Conservation (phyloP, 805 yeast genomes). For the Trichomonascus vanleenenianus region DNA sequence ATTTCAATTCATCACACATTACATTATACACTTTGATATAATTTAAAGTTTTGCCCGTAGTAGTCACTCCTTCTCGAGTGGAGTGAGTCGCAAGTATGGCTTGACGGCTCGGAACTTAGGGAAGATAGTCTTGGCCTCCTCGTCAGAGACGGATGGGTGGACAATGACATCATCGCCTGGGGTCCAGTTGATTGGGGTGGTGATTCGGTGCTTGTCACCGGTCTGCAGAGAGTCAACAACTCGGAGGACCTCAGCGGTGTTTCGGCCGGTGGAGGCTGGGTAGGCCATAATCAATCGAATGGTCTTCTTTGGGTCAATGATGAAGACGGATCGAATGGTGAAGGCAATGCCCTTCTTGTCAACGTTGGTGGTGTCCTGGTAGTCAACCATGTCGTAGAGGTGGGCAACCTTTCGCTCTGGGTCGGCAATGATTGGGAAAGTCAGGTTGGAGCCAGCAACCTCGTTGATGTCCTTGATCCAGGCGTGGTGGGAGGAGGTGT, state of each 20-base stretch:
- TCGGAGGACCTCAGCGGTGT: slow-evolving; percentile 88
- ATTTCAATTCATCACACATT: slow-evolving; percentile 3
- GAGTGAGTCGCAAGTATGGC: slow-evolving; percentile 82
- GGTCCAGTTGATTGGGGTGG: slow-evolving; percentile 91
- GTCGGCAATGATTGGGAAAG: slow-evolving; percentile 90
- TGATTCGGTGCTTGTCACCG: slow-evolving; percentile 80
- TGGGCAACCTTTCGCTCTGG: slow-evolving; percentile 75
- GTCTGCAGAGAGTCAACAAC: slow-evolving; percentile 85
- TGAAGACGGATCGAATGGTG: slow-evolving; percentile 88
- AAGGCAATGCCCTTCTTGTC: slow-evolving; percentile 66
- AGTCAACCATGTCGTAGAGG: slow-evolving; percentile 81
- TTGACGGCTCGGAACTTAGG: slow-evolving; percentile 84
- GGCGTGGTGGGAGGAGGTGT: slow-evolving; percentile 68
- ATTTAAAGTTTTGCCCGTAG: slow-evolving; percentile 4
- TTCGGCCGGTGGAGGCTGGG: slow-evolving; percentile 94
- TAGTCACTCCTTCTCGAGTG: slow-evolving; percentile 18
- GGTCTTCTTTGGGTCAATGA: slow-evolving; percentile 88
- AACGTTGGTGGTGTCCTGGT: slow-evolving; percentile 74
- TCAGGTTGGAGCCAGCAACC: slow-evolving; percentile 64
- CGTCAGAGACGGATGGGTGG: slow-evolving; percentile 81
- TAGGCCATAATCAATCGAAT: slow-evolving; percentile 81
- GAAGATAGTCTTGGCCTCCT: slow-evolving; percentile 75
- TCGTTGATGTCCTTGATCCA: slow-evolving; percentile 96
- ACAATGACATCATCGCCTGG: slow-evolving; percentile 90
- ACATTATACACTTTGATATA: slow-evolving; percentile 13